Evolutionary conservation across 208 protist species (phyloP), one percentile per base, ranked within the genome.

Genomic region (Vickermania spadyakhi): DNA sequence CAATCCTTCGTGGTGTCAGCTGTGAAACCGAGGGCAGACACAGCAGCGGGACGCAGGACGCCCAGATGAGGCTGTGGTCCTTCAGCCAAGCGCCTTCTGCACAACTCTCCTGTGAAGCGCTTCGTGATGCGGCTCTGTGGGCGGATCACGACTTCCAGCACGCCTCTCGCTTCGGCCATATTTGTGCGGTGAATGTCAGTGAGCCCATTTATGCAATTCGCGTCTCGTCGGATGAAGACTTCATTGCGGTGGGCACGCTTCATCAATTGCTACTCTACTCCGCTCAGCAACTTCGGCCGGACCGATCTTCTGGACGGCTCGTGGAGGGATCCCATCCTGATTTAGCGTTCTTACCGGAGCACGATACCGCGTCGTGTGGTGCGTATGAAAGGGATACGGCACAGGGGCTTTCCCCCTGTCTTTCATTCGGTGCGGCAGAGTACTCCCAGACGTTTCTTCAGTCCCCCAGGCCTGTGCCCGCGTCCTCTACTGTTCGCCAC

Each of bases 221-320:
- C 28, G 61, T 73, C 1, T 65, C 66, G n/a, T 55, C 49, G 13
- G 67, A 73, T 55, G 61, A 58, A 23, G 55, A 73, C n/a, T 66
- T 68, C 45, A 65, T 77, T 21, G 72, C 72, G 14, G 62, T 77
- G 52, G 72, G 72, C 5, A 77, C 72, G 31, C 60, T 52, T 28
- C 56, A 68, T 31, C 62, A 66, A 54, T 62, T 77, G 5, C 58
- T 73, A 49, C 25, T 77, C 5, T 77, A 70, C 41, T 61, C 70
- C 30, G 60, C 26, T 2, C 63, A 31, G 22, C 27, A 64, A 21
- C 58, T 76, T 23, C 62, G 58, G 2, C 56, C 70, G 22, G 42
- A 52, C 36, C 36, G 18, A 18, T 18, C 36, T 18, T n/a, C 7
- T 18, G 36, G 11, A n/a, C 36, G 36, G 18, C 7, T 18, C 36